Conservation (phyloP, 192 early-diverging fungal species). For the Spizellomyces sp. region DNA sequence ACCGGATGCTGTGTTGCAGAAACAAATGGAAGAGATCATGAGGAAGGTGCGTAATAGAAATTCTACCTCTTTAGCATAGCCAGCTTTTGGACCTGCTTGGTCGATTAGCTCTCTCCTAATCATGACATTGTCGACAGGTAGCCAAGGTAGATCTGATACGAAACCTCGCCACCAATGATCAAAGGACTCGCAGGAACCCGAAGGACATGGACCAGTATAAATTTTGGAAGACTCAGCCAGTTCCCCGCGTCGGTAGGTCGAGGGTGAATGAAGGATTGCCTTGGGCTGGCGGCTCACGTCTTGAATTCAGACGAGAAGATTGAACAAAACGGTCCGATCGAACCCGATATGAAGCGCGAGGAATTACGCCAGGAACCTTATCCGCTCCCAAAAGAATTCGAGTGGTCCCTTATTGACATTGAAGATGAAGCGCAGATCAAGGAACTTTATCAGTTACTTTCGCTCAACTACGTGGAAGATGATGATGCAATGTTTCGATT, state of each 20-base stretch:
- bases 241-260: slow-evolving; percentile 70
- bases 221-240: slow-evolving; percentile 99
- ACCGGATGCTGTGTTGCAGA: background rate
- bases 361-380: slow-evolving; percentile 83
- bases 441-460: slow-evolving; percentile 89
- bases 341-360: slow-evolving; percentile 69
- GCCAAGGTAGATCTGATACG: slow-evolving; percentile 22
- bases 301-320: slow-evolving; percentile 66
- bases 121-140: slow-evolving; percentile 17
- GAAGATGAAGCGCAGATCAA: slow-evolving; percentile 71
- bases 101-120: background rate
- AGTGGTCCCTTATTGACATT: slow-evolving; percentile 86
- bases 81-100: background rate
- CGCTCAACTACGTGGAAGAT: slow-evolving; percentile 97
- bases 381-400: slow-evolving; percentile 84
- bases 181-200: slow-evolving; percentile 18
- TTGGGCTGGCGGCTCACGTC: background rate
- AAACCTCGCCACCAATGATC: slow-evolving; percentile 20
- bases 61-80: too few species aligned
- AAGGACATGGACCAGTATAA: slow-evolving; percentile 66
- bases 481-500: slow-evolving; percentile 95
- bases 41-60: background rate
- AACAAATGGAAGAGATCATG: slow-evolving; percentile 16
- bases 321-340: slow-evolving; percentile 77
- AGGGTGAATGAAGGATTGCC: background rate